Percentiles rank a stretch among this genome's conserved stretches.
Conservation (phyloP, 306 rosid genomes). For the Neltuma alba region DNA sequence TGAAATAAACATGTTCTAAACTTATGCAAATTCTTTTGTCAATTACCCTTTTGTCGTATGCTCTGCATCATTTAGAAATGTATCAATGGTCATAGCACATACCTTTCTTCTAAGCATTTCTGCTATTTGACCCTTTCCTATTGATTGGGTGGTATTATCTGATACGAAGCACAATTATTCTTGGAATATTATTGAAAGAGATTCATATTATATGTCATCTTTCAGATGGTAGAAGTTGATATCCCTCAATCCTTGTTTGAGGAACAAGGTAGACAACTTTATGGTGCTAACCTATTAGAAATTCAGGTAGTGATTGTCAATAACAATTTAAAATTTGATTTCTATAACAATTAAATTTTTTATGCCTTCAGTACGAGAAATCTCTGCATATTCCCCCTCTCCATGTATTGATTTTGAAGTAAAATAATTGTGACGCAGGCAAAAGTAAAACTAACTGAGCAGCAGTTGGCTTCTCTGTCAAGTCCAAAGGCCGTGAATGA, state of each 20-base stretch:
- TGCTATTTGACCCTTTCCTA: background rate
- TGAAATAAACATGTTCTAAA: background rate
- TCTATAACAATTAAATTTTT: background rate
- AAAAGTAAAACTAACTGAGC: conserved; percentile 66
- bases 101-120: background rate
- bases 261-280: conserved; percentile 96
- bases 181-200: conserved; percentile 1
- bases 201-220: conserved; percentile 29
- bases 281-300: conserved; percentile 84
- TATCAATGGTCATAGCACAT: background rate
- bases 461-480: conserved; percentile 82
- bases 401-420: conserved; percentile 19
- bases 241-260: conserved; percentile 89
- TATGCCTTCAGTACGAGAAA: background rate
- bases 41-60: background rate
- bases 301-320: conserved; percentile 65
- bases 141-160: conserved; percentile 5
- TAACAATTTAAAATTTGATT: conserved; percentile 19
- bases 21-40: background rate
- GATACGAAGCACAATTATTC: background rate
- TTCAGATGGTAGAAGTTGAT: conserved; percentile 86
- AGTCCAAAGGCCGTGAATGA: conserved; percentile 88
- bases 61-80: background rate
- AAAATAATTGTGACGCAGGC: conserved; percentile 54
- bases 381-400: background rate